Evolutionary conservation across 768 basidiomycete genomes (phyloP).

Genomic region (Russula earlei): DNA sequence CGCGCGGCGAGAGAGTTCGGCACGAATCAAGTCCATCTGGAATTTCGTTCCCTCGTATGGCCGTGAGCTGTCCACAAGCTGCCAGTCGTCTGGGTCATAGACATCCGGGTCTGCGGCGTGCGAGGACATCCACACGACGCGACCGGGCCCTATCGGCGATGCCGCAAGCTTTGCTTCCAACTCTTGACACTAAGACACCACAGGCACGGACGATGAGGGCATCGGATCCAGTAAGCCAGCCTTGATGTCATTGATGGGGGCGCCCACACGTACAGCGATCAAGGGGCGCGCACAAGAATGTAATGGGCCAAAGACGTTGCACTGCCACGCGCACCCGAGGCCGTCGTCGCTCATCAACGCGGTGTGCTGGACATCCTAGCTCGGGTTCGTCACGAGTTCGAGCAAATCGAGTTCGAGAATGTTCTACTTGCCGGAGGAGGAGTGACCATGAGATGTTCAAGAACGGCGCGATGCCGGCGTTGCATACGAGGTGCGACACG

Average conservation of each 20-base stretch:
- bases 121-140: slow-evolving; percentile 77
- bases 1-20: no score
- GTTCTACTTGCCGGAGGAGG: slow-evolving; percentile 37
- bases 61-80: slow-evolving; percentile 46
- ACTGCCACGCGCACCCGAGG: slow-evolving; percentile 77
- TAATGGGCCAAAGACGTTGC: slow-evolving; percentile 79
- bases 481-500: slow-evolving; percentile 71
- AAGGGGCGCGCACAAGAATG: slow-evolving; percentile 46
- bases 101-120: slow-evolving; percentile 53
- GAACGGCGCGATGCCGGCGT: slow-evolving; percentile 66
- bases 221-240: no score
- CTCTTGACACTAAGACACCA: slow-evolving; percentile 43
- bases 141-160: slow-evolving; percentile 36
- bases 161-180: slow-evolving; percentile 45
- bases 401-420: slow-evolving; percentile 28
- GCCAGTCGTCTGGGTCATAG: slow-evolving; percentile 63
- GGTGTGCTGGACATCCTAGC: slow-evolving; percentile 44
- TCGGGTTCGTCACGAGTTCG: slow-evolving; percentile 42
- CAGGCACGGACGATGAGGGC: background rate
- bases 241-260: no score
- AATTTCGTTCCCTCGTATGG: slow-evolving; percentile 71
- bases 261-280: background rate
- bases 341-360: slow-evolving; percentile 60
- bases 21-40: slow-evolving; percentile 59
- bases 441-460: slow-evolving; percentile 40